Percentiles rank a stretch among this genome's conserved stretches.
phyloP scores from a whole-genome alignment of 306 rosid genomes.

The Pterocarpus macrocarpus region DNA sequence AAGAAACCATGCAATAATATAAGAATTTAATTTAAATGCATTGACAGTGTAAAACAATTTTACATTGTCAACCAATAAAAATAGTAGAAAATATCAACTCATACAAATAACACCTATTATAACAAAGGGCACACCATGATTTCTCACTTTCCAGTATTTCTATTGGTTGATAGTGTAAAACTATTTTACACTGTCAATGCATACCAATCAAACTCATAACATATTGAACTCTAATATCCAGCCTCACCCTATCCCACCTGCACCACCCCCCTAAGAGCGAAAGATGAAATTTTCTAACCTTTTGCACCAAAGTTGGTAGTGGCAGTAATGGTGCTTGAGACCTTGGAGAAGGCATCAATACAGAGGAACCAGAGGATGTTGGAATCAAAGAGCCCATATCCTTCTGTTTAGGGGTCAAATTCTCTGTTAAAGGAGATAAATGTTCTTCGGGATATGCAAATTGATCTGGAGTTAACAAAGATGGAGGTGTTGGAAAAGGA shows the following conservation, averaged over 20 bases:
- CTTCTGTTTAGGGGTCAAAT: constrained; percentile 46
- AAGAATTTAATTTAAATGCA: too few species aligned
- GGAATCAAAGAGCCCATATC: constrained; percentile 43
- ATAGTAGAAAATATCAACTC: too few species aligned
- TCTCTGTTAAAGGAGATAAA: constrained; percentile 45
- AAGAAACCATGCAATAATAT: neutral
- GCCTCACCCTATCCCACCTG: constrained; percentile 4
- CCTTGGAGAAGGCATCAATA: constrained; percentile 47
- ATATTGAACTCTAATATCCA: constrained; percentile 14
- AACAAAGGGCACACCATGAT: too few species aligned
- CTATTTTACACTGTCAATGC: too few species aligned
- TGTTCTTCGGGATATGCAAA: constrained; percentile 48
- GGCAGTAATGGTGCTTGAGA: constrained; percentile 67
- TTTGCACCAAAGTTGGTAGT: constrained; percentile 56
- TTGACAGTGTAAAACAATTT: too few species aligned
- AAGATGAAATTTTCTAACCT: constrained; percentile 53
- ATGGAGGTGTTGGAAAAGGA: constrained; percentile 56
- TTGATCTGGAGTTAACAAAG: constrained; percentile 58
- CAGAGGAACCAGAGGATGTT: constrained; percentile 51
- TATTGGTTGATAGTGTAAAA: too few species aligned
- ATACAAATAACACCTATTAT: too few species aligned
- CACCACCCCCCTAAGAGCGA: neutral
- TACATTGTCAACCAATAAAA: too few species aligned
- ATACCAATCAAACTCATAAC: neutral
- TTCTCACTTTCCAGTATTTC: too few species aligned